These are phyloP conservation scores for Leishmania gerbilli DNA, from an alignment of 208 protist genomes.

Conservation along the genomic window DNA sequence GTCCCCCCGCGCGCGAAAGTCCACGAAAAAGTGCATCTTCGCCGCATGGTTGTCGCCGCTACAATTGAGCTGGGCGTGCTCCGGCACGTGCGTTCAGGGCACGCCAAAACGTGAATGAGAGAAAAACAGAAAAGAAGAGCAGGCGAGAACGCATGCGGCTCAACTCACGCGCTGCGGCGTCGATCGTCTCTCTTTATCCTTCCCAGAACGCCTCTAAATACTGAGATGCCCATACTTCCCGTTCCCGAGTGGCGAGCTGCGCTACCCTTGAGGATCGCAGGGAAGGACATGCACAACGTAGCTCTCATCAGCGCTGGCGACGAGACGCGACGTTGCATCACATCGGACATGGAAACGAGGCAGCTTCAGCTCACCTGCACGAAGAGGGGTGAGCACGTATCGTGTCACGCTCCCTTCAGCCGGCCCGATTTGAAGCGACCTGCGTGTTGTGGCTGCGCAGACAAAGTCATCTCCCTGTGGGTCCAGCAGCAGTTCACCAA, in stretches of 20 bases:
- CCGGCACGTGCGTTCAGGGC: not conserved
- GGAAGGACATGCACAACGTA: conserved; percentile 35
- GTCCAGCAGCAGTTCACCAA: conserved; percentile 47
- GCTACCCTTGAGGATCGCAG: not conserved
- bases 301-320: conserved; percentile 25
- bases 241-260: not conserved
- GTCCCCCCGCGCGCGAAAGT: too few relatives aligned
- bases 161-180: not conserved
- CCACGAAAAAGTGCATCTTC: not conserved
- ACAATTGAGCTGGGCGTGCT: not conserved
- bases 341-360: conserved; percentile 23
- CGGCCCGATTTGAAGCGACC: conserved; percentile 38
- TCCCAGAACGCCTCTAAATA: not conserved
- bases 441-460: conserved; percentile 37
- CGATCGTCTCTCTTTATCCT: not conserved
- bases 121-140: not conserved
- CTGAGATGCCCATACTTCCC: not conserved
- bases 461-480: conserved; percentile 31
- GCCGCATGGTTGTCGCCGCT: too few relatives aligned
- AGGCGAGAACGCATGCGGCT: not conserved
- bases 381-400: conserved; percentile 25
- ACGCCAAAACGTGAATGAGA: not conserved
- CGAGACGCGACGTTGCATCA: conserved; percentile 11
- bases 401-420: conserved; percentile 11
- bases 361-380: conserved; percentile 26